These are phyloP conservation scores for Eleusine indica DNA, from an alignment of 176 grass and related monocot genomes.

Conservation along the genomic window DNA sequence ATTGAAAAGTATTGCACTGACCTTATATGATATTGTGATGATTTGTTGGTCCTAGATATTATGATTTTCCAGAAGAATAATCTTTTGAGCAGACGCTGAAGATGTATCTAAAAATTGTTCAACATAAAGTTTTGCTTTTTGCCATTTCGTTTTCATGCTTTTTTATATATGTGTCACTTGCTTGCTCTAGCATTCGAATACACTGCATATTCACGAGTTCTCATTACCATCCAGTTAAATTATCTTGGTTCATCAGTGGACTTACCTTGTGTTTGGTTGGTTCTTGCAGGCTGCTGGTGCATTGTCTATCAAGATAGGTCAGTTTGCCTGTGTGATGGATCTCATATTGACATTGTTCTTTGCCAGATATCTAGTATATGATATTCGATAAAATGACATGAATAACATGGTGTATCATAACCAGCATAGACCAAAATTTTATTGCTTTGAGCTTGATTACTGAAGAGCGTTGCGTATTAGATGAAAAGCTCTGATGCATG, in stretches of 20 bases:
- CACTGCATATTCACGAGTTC: background rate
- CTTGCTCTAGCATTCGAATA: slow-evolving; percentile 2
- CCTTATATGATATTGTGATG: background rate
- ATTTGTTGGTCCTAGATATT: background rate
- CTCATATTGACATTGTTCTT: background rate
- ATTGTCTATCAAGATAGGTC: slow-evolving; percentile 91
- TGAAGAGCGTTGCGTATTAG: background rate
- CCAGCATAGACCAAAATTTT: background rate
- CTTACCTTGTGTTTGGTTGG: slow-evolving; percentile 52
- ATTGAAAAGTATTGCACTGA: background rate
- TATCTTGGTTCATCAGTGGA: slow-evolving; percentile 20
- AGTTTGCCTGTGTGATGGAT: slow-evolving; percentile 43
- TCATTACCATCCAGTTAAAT: background rate
- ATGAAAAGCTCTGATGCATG: background rate
- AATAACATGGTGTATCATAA: slow-evolving; percentile 1
- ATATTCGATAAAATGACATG: slow-evolving; percentile 12
- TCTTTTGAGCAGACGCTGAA: background rate
- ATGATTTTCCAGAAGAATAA: background rate
- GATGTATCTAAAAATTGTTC: slow-evolving; percentile 3
- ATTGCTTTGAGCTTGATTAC: slow-evolving; percentile 2
- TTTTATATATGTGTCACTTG: background rate
- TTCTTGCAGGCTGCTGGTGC: slow-evolving; percentile 95
- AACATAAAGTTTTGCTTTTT: background rate
- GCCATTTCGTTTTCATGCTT: background rate
- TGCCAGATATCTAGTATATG: slow-evolving; percentile 11